phyloP scores from a whole-genome alignment of 352 stramenopile genomes.

The Globisporangium abappressorium region DNA sequence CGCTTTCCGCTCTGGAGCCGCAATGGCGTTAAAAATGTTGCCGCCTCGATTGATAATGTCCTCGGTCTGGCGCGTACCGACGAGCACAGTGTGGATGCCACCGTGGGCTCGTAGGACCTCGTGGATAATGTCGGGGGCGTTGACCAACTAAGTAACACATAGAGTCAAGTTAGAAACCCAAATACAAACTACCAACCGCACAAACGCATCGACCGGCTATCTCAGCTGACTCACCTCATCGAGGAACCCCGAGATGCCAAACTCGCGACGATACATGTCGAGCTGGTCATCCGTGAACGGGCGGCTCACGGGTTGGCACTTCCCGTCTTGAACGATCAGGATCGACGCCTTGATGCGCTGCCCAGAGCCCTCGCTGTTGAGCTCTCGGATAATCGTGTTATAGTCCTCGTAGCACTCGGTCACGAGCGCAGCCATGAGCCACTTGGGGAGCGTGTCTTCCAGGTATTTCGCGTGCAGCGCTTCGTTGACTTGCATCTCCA shows the following conservation, averaged over 20 bases:
- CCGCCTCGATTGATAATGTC: slow-evolving; percentile 69
- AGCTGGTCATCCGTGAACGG: slow-evolving; percentile 67
- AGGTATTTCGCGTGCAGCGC: slow-evolving; percentile 80
- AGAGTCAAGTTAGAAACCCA: neutral
- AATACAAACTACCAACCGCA: neutral
- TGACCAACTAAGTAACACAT: slow-evolving; percentile 35
- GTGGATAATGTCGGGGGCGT: slow-evolving; percentile 77
- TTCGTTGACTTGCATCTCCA: slow-evolving; percentile 85
- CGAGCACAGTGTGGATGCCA: slow-evolving; percentile 75
- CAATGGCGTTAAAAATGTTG: slow-evolving; percentile 61
- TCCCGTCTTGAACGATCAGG: slow-evolving; percentile 62
- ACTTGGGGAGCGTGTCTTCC: slow-evolving; percentile 82
- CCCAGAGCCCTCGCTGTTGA: slow-evolving; percentile 46
- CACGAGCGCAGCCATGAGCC: slow-evolving; percentile 68
- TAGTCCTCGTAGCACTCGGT: slow-evolving; percentile 83
- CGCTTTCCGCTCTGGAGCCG: slow-evolving; percentile 52
- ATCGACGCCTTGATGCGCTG: slow-evolving; percentile 65
- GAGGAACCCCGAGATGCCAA: slow-evolving; percentile 71
- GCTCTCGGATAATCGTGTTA: slow-evolving; percentile 63
- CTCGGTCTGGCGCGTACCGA: slow-evolving; percentile 71
- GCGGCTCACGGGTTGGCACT: slow-evolving; percentile 42
- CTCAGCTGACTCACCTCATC: slow-evolving; percentile 37
- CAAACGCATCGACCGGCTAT: neutral
- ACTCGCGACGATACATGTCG: slow-evolving; percentile 38
- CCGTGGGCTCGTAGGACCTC: slow-evolving; percentile 67